Percentiles rank a stretch among this genome's conserved stretches.
Evolutionary conservation across 2,329 filamentous ascomycete species (phyloP).

Genomic region (Fusarium sambucinum): DNA sequence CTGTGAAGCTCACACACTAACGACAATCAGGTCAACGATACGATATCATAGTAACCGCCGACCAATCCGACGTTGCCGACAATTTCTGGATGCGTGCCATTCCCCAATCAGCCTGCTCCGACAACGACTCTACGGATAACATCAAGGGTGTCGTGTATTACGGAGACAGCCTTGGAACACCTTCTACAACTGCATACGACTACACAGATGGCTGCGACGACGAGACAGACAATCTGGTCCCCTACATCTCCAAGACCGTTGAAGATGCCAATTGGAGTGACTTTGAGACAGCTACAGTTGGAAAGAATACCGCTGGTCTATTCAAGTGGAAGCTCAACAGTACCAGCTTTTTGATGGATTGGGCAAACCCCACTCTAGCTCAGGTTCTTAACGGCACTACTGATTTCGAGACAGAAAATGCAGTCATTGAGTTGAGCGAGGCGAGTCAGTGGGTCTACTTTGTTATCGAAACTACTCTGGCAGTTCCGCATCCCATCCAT

Average conservation of each 20-base stretch:
- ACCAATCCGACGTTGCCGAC: slow-evolving; percentile 48
- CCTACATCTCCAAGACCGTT: slow-evolving; percentile 52
- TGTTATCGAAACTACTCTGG: slow-evolving; percentile 43
- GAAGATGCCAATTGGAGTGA: slow-evolving; percentile 43
- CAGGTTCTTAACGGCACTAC: slow-evolving; percentile 11
- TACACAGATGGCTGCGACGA: slow-evolving; percentile 51
- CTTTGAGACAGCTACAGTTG: slow-evolving; percentile 13
- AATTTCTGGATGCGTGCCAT: slow-evolving; percentile 64
- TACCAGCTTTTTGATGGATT: slow-evolving; percentile 17
- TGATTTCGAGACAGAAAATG: slow-evolving; percentile 8
- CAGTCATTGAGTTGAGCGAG: slow-evolving; percentile 47
- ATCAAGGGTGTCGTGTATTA: slow-evolving; percentile 65
- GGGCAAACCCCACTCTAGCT: slow-evolving; percentile 11
- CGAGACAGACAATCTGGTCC: slow-evolving; percentile 52
- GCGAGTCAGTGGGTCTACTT: slow-evolving; percentile 50
- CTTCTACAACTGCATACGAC: slow-evolving; percentile 22
- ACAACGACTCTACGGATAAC: slow-evolving; percentile 55
- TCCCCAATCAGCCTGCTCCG: slow-evolving; percentile 57
- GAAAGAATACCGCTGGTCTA: slow-evolving; percentile 6
- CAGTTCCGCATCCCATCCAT: slow-evolving; percentile 52
- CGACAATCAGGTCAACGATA: slow-evolving; percentile 60
- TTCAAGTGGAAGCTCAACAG: slow-evolving; percentile 28
- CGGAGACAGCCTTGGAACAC: slow-evolving; percentile 39
- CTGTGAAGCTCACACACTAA: no score
- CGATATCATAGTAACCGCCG: slow-evolving; percentile 60